Base-by-base conservation (phyloP, 1,139 yeast genomes). In the Geotrichum restrictum region DNA sequence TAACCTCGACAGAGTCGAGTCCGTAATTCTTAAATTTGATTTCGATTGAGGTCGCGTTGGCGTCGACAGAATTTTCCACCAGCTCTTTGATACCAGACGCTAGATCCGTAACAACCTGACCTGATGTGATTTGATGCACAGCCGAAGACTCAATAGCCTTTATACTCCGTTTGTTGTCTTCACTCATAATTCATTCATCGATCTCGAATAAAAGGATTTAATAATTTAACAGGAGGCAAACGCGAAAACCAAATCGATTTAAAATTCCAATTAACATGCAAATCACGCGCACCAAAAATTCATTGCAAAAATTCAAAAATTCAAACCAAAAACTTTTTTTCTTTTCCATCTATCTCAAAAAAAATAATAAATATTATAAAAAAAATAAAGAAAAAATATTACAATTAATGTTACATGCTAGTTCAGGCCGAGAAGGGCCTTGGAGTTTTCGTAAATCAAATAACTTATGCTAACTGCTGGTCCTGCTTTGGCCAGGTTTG, bases 401-500 rank as follows among this genome's bases (percentile, higher is more conserved):
- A n/a, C 6, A 27, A 19, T 18, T 19, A 39, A 19, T 11, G 13
- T 41, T 24, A 41, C 34, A 41, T 41, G 45, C 45, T 41, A 41
- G 27, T 27, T 41, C 4, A 41, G 34, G 16, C 45, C 29, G 21
- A 91, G 80, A 11, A 82, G 55, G 42, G 73, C 70, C 69, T 91
- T 93, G 66, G 91, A 74, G 68, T 91, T 91, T 67, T 93, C 98
- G 67, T 93, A 93, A 76, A 93, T 88, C 69, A 93, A 76, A 68
- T 93, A 93, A 68, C 96, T 86, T 57, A 93, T 91, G 32, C 97
- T 87, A 42, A 93, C 97, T 0, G 98, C 96, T 0, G 98, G 98
- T 5, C 96, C 95, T 21, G 91, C 98, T 68, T 93, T 93, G 2
- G 96, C 96, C 62, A 93, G 74, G 64, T 93, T 93, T 13, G 98